Percentiles rank a stretch among this genome's conserved stretches.
Conservation (phyloP, 805 yeast species). For the Sugiyamaella boreocaroliniensis region DNA sequence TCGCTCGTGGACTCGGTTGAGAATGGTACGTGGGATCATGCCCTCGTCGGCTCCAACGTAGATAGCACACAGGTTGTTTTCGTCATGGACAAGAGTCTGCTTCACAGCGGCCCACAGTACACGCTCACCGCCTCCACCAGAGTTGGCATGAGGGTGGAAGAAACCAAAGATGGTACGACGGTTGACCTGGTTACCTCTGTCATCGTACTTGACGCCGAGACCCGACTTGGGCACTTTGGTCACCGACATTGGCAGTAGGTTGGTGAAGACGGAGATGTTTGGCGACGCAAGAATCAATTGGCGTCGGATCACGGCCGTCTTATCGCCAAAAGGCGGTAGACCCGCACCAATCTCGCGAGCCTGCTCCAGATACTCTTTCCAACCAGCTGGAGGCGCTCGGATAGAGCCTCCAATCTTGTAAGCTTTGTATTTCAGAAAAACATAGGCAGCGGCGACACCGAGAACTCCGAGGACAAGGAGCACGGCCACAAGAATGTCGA, state of each 20-base stretch:
- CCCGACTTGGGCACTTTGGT: slow-evolving; percentile 12
- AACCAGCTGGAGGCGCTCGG: slow-evolving; percentile 21
- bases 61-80: slow-evolving; percentile 51
- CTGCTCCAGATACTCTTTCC: slow-evolving; percentile 19
- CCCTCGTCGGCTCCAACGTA: slow-evolving; percentile 56
- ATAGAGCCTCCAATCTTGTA: slow-evolving; percentile 8
- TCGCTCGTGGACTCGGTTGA: slow-evolving; percentile 37
- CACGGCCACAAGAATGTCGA: slow-evolving; percentile 8
- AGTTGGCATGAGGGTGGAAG: slow-evolving; percentile 92
- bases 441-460: slow-evolving; percentile 2
- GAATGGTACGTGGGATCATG: slow-evolving; percentile 42
- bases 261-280: slow-evolving; percentile 28
- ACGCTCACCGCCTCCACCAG: slow-evolving; percentile 98
- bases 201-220: slow-evolving; percentile 10
- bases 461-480: slow-evolving; percentile 4
- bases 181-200: slow-evolving; percentile 15
- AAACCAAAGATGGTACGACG: slow-evolving; percentile 62
- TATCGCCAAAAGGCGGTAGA: slow-evolving; percentile 18
- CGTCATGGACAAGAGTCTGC: slow-evolving; percentile 49
- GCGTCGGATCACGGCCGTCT: slow-evolving; percentile 33
- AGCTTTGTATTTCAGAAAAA: slow-evolving; percentile 5
- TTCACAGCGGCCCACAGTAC: slow-evolving; percentile 92
- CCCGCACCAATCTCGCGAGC: slow-evolving; percentile 18
- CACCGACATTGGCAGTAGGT: slow-evolving; percentile 9
- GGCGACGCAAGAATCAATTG: slow-evolving; percentile 32